Base-by-base conservation (phyloP, 495 filamentous ascomycete species). In the Xylaria palmicola region DNA sequence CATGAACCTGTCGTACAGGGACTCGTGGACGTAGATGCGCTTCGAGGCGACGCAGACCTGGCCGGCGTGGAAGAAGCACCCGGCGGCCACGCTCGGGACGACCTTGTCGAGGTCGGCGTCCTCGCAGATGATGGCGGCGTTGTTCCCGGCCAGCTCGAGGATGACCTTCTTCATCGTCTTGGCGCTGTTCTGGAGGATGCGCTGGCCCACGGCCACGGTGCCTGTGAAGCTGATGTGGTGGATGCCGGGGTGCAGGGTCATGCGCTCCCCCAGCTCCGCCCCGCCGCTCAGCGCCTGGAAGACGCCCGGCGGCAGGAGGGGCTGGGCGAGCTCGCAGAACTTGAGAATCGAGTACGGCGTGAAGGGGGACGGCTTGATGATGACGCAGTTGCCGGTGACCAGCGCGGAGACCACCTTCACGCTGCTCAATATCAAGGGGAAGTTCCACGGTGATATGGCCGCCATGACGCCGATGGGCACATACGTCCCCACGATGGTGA, bases 211-310 rank as follows among this genome's bases (percentile, higher is more conserved):
- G 0, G 78, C 68, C 29, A 80, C 84, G 6, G 85, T 87, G 4
- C 88, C 88, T 0, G 87, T 90, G 71, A 91, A 90, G 56, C 74
- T 81, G 67, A 90, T 86, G 76, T 90, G 89, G 56, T 81, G 80
- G 62, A 90, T 84, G 1, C 77, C 81, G 0, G 83, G 79, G 64
- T 90, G 87, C 10, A 73, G 66, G 0, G 77, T 78, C 52, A 88
- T 74, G 72, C 74, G 71, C 1, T 85, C 82, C 6, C 88, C 88
- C 8, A 90, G 78, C 12, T 83, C 76, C 17, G 88, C 86, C 58
- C 81, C 86, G 19, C 88, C 88, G 67, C 85, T 86, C 30, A 91
- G 65, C 15, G 77, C 86, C 64, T 89, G 87, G 17, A 91, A 65
- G 8, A 91, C 82, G 53, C 88, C 88, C 0, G 84, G 83, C 0